phyloP scores from a whole-genome alignment of 1,284 basidiomycete genomes.

The Ustilago tritici region DNA sequence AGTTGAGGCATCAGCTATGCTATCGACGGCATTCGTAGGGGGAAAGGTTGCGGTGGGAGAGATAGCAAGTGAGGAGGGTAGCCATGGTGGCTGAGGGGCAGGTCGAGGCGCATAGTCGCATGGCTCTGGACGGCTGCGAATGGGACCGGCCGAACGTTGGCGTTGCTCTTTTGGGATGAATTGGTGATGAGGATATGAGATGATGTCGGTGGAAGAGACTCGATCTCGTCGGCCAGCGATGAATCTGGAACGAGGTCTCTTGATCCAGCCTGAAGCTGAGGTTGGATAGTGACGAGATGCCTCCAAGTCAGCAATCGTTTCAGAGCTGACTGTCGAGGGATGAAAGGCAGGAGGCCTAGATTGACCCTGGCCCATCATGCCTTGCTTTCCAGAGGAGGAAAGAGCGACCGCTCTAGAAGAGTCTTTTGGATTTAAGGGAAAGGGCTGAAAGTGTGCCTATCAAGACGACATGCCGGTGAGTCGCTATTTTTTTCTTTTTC shows the following conservation, averaged over 20 bases:
- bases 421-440: not conserved
- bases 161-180: constrained; percentile 28
- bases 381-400: not conserved
- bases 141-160: constrained; percentile 23
- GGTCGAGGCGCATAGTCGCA: constrained; percentile 16
- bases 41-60: not conserved
- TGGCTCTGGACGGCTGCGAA: constrained; percentile 17
- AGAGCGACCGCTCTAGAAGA: not conserved
- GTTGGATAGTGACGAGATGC: constrained; percentile 10
- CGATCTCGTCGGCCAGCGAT: not conserved
- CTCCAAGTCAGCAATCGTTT: not conserved
- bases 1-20: not conserved
- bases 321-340: constrained; percentile 8
- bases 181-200: constrained; percentile 12
- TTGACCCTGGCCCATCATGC: constrained; percentile 35
- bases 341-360: constrained; percentile 14
- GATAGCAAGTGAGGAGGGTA: not conserved
- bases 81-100: not conserved
- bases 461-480: not conserved
- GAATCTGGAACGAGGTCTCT: constrained; percentile 14
- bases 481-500: not conserved
- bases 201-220: constrained; percentile 5
- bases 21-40: not conserved
- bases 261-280: constrained; percentile 27
- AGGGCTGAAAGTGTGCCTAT: not conserved